Base-by-base conservation (phyloP, 176 grass and related monocot species). In the Thalia dealbata region DNA sequence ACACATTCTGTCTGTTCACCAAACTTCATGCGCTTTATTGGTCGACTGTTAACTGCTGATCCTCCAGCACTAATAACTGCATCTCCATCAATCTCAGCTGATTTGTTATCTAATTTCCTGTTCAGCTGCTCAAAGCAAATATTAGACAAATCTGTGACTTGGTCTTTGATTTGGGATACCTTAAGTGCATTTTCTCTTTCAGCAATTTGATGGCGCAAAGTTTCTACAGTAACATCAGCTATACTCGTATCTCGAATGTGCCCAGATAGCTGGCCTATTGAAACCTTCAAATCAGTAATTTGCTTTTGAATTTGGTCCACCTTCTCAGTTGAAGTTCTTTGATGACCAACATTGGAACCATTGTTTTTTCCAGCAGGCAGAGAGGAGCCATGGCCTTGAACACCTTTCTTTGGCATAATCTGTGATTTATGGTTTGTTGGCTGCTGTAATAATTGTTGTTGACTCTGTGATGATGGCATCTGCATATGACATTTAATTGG, bases 141-240 rank as follows among this genome's bases (percentile, higher is more conserved):
- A 81, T 45, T 66, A 58, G 28, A 29, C 0, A 69, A 68, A 67
- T 72, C 64, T 56, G 81, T 68, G 62, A 76, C 66, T 73, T 62
- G 81, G 6, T 52, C 77, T 64, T 50, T 44, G 78, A 54, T 80
- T 67, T 73, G 55, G 24, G 61, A 24, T 18, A 77, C 81, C 79
- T 81, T 97, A 50, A 92, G 73, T 86, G 85, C 90, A 83, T 83
- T 93, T 84, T 99, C 90, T 81, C 71, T 81, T 64, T 81, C 61
- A 79, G 95, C 85, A 71, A 99, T 99, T 82, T 91, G 84, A 74
- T 91, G 85, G 44, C 95, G 85, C 73, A 99, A 92, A 42, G 68
- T 91, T 84, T 88, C 87, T 73, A 93, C 81, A 44, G 69, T 80
- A 67, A 80, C 70, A 73, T 86, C 87, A 45, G 83, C 75, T 64